phyloP scores from a whole-genome alignment of 1,139 yeast species.

The Saccharomyces hybrid region DNA sequence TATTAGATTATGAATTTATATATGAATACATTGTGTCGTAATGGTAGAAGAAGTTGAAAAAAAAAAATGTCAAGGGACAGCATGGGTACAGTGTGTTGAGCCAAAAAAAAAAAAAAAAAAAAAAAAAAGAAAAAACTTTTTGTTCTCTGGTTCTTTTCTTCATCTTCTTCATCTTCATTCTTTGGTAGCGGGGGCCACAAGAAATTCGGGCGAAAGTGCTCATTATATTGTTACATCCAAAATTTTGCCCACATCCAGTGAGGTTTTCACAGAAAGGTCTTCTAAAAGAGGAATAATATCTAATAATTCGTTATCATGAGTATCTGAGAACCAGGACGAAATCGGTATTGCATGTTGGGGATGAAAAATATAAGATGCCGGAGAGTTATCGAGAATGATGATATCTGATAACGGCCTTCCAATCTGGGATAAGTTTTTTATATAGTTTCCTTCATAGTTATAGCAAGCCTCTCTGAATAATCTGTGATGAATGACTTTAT shows the following conservation, averaged over 20 bases:
- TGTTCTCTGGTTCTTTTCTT: background rate
- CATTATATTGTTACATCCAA: constrained; percentile 57
- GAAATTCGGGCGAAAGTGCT: background rate
- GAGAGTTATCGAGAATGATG: constrained; percentile 91
- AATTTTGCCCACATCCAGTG: constrained; percentile 74
- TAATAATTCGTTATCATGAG: constrained; percentile 87
- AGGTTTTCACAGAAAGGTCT: constrained; percentile 59
- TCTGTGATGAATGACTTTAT: constrained; percentile 71
- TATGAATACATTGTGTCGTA: background rate
- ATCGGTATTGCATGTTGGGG: constrained; percentile 96
- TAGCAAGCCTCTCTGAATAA: constrained; percentile 79
- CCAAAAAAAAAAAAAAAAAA: background rate
- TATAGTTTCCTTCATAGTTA: constrained; percentile 84
- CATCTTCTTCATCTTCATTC: constrained; percentile 2
- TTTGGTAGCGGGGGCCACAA: background rate
- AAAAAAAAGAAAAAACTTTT: background rate
- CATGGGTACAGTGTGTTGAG: background rate
- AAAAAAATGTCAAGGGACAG: background rate
- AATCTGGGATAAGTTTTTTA: constrained; percentile 83
- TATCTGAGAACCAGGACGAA: constrained; percentile 95
- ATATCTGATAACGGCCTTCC: constrained; percentile 83
- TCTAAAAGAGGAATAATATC: constrained; percentile 86
- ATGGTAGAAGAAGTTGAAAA: background rate
- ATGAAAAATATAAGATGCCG: constrained; percentile 93
- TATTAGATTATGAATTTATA: background rate